A percentile compares a stretch with the other conserved stretches of the same genome.
phyloP scores from a whole-genome alignment of 257 asterid species.

The Solanum sitiens region DNA sequence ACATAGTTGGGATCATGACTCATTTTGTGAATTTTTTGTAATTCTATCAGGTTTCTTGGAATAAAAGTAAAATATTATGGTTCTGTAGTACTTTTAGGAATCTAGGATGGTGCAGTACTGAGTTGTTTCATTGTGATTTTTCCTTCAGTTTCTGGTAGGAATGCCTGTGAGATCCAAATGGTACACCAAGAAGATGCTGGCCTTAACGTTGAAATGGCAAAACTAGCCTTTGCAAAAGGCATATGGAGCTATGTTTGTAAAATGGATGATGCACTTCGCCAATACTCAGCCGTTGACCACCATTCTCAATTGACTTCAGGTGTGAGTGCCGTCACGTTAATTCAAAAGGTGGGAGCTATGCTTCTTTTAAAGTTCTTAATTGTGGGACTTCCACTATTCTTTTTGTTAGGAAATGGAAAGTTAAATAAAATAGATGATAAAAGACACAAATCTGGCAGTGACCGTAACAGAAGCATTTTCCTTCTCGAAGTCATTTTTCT shows the following conservation, averaged over 20 bases:
- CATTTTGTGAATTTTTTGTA: neutral
- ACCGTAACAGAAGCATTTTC: neutral
- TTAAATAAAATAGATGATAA: neutral
- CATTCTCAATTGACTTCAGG: conserved; percentile 17
- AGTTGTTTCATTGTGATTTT: neutral
- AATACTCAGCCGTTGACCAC: conserved; percentile 29
- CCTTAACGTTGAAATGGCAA: conserved; percentile 73
- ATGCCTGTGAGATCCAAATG: conserved; percentile 88
- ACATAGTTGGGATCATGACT: neutral
- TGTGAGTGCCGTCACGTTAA: conserved; percentile 15
- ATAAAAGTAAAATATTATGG: neutral
- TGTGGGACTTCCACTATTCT: neutral
- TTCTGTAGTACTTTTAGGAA: neutral
- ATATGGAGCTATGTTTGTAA: conserved; percentile 81
- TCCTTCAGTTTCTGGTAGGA: conserved; percentile 65
- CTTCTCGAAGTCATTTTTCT: neutral
- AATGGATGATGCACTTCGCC: conserved; percentile 75
- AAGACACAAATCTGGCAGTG: neutral
- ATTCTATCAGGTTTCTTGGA: neutral
- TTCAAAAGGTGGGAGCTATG: conserved; percentile 46
- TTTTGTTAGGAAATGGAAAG: neutral
- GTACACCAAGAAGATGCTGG: conserved; percentile 97
- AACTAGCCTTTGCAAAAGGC: conserved; percentile 73
- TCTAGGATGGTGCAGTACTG: neutral
- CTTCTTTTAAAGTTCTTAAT: neutral